These are phyloP conservation scores for Cadophora sp. DNA, from an alignment of 2,329 filamentous ascomycete species.

Conservation along the genomic window DNA sequence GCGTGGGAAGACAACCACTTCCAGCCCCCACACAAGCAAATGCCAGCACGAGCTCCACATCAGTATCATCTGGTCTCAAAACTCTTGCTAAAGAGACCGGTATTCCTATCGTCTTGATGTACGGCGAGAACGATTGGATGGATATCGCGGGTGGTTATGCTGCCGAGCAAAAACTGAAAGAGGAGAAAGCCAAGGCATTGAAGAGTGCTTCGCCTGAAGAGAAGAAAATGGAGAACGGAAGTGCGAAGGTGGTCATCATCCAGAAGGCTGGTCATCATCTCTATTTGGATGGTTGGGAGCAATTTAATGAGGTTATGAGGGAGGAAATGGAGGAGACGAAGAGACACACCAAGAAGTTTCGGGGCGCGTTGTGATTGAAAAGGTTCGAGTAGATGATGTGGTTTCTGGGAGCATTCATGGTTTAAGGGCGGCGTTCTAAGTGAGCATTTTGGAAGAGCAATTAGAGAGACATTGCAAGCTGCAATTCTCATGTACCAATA, in stretches of 20 bases:
- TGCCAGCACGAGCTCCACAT: slow-evolving; percentile 1
- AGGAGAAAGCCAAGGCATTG: slow-evolving; percentile 67
- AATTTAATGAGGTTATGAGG: slow-evolving; percentile 71
- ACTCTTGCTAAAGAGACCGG: slow-evolving; percentile 57
- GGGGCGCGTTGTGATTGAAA: not conserved
- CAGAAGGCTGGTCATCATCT: slow-evolving; percentile 74
- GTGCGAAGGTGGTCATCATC: slow-evolving; percentile 83
- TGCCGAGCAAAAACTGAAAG: slow-evolving; percentile 78
- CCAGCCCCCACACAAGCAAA: not conserved
- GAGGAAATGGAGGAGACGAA: slow-evolving; percentile 67
- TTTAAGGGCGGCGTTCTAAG: slow-evolving; percentile 1
- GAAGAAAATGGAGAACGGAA: slow-evolving; percentile 74
- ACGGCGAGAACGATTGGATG: slow-evolving; percentile 99
- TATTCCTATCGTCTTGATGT: slow-evolving; percentile 89
- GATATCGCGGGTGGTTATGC: slow-evolving; percentile 86
- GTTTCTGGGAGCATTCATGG: not conserved
- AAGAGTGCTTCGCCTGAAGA: slow-evolving; percentile 70
- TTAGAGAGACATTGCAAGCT: slow-evolving; percentile 4
- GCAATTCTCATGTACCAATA: slow-evolving; percentile 4
- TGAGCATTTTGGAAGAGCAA: not conserved
- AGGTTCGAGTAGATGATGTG: slow-evolving; percentile 9
- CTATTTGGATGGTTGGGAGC: slow-evolving; percentile 72
- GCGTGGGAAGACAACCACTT: slow-evolving; percentile 77
- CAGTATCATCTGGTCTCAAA: not conserved
- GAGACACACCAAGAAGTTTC: slow-evolving; percentile 33